These are phyloP conservation scores for Xylariaceae sp. DNA, from an alignment of 2,329 filamentous ascomycete species.

Conservation along the genomic window DNA sequence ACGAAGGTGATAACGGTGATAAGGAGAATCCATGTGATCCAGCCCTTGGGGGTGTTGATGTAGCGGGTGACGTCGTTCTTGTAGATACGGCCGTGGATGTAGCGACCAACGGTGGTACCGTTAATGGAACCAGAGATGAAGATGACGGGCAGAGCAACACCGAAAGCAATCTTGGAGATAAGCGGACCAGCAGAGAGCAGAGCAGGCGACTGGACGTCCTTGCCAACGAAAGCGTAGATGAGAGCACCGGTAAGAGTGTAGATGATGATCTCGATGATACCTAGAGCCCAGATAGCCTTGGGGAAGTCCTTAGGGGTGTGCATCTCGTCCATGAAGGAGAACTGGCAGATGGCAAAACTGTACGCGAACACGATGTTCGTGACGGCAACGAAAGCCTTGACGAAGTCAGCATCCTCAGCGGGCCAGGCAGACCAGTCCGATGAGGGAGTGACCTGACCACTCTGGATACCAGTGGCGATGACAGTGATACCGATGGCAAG, in stretches of 20 bases:
- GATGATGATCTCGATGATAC: conserved; percentile 49
- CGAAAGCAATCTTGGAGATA: conserved; percentile 56
- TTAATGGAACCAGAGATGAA: conserved; percentile 61
- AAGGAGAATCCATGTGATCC: conserved; percentile 52
- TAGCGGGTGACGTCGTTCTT: conserved; percentile 30
- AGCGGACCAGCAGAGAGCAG: conserved; percentile 50
- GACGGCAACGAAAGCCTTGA: conserved; percentile 47
- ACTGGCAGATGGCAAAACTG: conserved; percentile 38
- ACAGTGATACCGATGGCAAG: conserved; percentile 55
- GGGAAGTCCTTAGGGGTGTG: conserved; percentile 37
- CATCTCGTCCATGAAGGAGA: conserved; percentile 37
- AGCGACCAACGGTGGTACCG: conserved; percentile 47
- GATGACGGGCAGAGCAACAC: conserved; percentile 58
- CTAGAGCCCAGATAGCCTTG: conserved; percentile 46
- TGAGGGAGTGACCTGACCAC: conserved; percentile 17
- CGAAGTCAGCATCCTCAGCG: conserved; percentile 35
- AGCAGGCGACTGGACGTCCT: conserved; percentile 53
- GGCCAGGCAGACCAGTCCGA: conserved; percentile 34
- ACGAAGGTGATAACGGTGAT: conserved; percentile 54
- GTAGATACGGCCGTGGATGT: conserved; percentile 34
- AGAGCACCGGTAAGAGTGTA: conserved; percentile 57
- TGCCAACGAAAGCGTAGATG: conserved; percentile 58
- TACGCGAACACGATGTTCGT: conserved; percentile 61
- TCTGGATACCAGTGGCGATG: conserved; percentile 48
- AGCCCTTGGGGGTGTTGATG: conserved; percentile 33